These are phyloP conservation scores for Stagonosporopsis chrysanthemi DNA, from an alignment of 2,329 filamentous ascomycete genomes.

Conservation along the genomic window DNA sequence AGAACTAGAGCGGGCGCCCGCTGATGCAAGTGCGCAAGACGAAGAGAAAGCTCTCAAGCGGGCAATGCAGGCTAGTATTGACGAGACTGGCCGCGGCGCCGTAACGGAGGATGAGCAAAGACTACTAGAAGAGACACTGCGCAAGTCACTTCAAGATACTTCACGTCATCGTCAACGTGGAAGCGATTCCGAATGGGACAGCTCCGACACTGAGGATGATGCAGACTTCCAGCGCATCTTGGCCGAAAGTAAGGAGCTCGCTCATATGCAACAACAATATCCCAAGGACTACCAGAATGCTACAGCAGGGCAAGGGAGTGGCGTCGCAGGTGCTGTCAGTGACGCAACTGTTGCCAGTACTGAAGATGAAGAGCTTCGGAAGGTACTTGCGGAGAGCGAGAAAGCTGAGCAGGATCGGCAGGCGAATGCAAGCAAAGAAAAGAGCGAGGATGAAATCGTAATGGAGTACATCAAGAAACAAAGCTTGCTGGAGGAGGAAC, in stretches of 20 bases:
- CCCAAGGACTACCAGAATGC: conserved; percentile 28
- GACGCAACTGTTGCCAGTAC: background rate
- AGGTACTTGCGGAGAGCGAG: conserved; percentile 39
- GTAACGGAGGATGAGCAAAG: conserved; percentile 47
- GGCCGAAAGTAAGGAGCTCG: conserved; percentile 44
- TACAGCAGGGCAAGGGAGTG: conserved; percentile 16
- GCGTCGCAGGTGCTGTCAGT: conserved; percentile 11
- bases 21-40: conserved; percentile 47
- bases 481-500: conserved; percentile 68
- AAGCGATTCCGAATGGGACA: conserved; percentile 41
- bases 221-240: conserved; percentile 49
- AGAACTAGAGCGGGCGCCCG: conserved; percentile 58
- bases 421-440: conserved; percentile 52
- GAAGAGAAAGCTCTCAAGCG: conserved; percentile 57
- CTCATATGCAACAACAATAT: conserved; percentile 34
- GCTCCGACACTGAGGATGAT: conserved; percentile 43
- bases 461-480: conserved; percentile 79
- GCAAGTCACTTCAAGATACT: conserved; percentile 55
- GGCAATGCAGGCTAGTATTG: conserved; percentile 60
- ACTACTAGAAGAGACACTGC: conserved; percentile 55
- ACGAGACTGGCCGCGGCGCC: conserved; percentile 50
- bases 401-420: conserved; percentile 48
- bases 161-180: conserved; percentile 24
- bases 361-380: conserved; percentile 37
- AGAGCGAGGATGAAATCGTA: conserved; percentile 74